Base-by-base conservation (phyloP, 768 basidiomycete genomes). In the Pisolithus orientalis region DNA sequence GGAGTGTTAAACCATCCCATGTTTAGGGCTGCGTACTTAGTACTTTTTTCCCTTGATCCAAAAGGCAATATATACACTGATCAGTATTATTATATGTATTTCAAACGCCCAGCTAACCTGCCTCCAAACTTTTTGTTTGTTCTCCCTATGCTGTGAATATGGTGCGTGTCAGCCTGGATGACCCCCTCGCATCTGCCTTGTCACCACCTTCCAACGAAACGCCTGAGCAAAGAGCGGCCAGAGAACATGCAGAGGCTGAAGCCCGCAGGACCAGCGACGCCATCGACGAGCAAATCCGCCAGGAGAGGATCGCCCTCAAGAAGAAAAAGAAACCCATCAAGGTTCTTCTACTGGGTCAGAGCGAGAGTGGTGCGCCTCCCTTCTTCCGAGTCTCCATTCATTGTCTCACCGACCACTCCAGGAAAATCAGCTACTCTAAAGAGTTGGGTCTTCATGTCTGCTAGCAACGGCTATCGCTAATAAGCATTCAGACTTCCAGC, bases 391-490 rank as follows among this genome's bases (percentile, higher is more conserved):
- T 6, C 51, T 40, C 37, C 25, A 1, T 34, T 39, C 39, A 47
- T 47, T 44, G 53, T 45, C 27, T 51, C 49, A 28, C 28, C 53
- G 10, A 54, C 28, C 28, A 17, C 28, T 49, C 21, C 16, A 72
- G 72, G 84, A 31, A 90, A 90, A 66, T 87, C 85, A 0, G 86
- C 87, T 27, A 88, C 87, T 0, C 62, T 90, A 50, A 90, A 90
- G 69, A 90, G 87, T 88, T 58, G 46, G 74, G 53, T 29, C 50
- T 49, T 51, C 13, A 44, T 43, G 4, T 16, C 39, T 37, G 28
- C 49, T 49, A 14, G 4, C 27, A 11, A 32, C 16, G 16, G 9
- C 24, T 21, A 16, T 46, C 28, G 44, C 57, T 28, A 53, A 59
- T 34, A 49, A 29, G 17, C 21, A 55, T 5, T 14, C 31, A 81